Evolutionary conservation across 306 rosid genomes (phyloP), one percentile per base, ranked within the genome.

Genomic region (Quercus agrifolia): DNA sequence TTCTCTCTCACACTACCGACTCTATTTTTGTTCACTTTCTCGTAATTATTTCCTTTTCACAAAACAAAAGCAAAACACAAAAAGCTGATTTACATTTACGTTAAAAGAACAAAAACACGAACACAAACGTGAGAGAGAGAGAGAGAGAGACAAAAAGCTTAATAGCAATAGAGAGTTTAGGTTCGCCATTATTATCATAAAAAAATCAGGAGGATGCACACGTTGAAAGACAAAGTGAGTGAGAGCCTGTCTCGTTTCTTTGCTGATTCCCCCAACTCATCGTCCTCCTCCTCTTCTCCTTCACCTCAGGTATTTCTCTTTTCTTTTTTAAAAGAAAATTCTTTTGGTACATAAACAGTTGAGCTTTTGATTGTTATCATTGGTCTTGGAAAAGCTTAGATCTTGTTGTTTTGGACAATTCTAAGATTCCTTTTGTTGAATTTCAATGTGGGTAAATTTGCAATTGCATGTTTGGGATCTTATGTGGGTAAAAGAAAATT

Each of bases 191-290:
- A 18, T 27, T 14, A 5, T 46, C 28, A 71, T 58, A 25, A 71
- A 44, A 61, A 17, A 38, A 27, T 46, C 74, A 72, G 68, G 52
- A 92, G 63, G 52, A 92, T 91, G 99, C 10, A 86, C n/a, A 23
- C 93, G 56, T 81, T 96, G 64, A 96, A 78, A 78, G 92, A 93
- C 6, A 96, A 87, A 72, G 87, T 96, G 23, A 73, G 91, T 2
- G 88, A 85, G 79, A 95, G 81, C 82, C 59, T 95, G 18, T 88
- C 93, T 6, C 80, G 90, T 84, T 77, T 93, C 74, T 87, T 96
- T 77, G 74, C 88, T 20, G 85, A 86, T 82, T 78, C 94, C 44
- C 70, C 96, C 31, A 77, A 1, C 79, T 52, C 86, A 4, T 25
- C 80, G 0, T 71, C 86, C 67, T 64, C 85, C 13, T 55, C 85